Conservation (phyloP, 2,329 filamentous ascomycete species). For the Diaporthe vaccinii region DNA sequence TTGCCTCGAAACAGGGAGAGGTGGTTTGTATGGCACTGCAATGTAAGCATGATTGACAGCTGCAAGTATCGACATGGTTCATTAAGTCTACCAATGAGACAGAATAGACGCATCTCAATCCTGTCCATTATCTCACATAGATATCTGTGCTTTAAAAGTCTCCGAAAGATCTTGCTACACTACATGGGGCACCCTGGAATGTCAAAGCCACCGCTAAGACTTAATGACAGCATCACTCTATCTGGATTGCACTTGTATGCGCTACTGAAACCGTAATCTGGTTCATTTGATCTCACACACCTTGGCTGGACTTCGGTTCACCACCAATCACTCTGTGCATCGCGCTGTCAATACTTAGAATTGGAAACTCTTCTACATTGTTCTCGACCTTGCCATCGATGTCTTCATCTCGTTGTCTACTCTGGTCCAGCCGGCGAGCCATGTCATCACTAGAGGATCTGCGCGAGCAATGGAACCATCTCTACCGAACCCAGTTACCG, state of each 20-base stretch:
- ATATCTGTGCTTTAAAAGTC: neutral
- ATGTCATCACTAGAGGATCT: conserved; percentile 32
- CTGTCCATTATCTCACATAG: neutral
- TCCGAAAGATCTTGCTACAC: neutral
- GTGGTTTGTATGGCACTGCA: neutral
- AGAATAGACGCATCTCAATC: neutral
- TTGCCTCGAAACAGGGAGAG: rapidly evolving
- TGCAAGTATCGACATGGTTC: neutral
- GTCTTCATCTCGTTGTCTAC: neutral
- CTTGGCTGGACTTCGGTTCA: neutral
- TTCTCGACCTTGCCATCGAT: neutral
- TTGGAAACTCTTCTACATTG: neutral
- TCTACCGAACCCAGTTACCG: conserved; percentile 30
- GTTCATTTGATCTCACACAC: neutral
- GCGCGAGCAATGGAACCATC: conserved; percentile 17
- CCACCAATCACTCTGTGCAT: conserved; percentile 1
- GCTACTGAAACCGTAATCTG: neutral
- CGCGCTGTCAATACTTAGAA: neutral
- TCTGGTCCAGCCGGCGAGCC: neutral
- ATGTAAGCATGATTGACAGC: neutral
- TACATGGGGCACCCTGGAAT: neutral
- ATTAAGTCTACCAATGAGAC: neutral
- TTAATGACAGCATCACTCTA: conserved; percentile 23
- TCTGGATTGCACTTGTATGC: neutral
- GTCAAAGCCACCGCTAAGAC: conserved; percentile 4